Base-by-base conservation (phyloP, 2,329 filamentous ascomycete genomes). In the Aureobasidium subglaciale region DNA sequence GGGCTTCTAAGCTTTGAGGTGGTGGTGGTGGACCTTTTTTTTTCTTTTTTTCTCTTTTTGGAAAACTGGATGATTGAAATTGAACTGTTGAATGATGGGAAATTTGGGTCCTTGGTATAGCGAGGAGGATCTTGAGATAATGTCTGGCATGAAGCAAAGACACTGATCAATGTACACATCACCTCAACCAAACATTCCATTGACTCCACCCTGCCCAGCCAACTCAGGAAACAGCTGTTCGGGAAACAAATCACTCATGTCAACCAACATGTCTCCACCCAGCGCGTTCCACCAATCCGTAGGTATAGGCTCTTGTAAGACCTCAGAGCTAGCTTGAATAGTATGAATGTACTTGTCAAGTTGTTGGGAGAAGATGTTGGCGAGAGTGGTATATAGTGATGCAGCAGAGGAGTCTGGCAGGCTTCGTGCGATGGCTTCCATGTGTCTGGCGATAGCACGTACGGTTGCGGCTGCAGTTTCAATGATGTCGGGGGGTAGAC, bases 1-100 rank as follows among this genome's bases (percentile, higher is more conserved):
- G 55, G 34, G 50, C 35, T 34, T 50, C 46, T 20, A 56, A 54
- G 46, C 16, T 58, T 30, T 53, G 38, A 38, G 22, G n/a, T 16
- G n/a, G n/a, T n/a, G n/a, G n/a, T n/a, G n/a, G n/a, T n/a, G n/a
- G n/a, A n/a, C n/a, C n/a, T n/a, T n/a, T n/a, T n/a, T n/a, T n/a
- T n/a, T n/a, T n/a, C n/a, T n/a, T n/a, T n/a, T n/a, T n/a, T n/a
- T n/a, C n/a, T n/a, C n/a, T n/a, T n/a, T n/a, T n/a, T n/a, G n/a
- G n/a, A n/a, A n/a, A n/a, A n/a, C n/a, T n/a, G n/a, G n/a, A n/a
- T n/a, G n/a, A n/a, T n/a, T n/a, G n/a, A n/a, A n/a, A n/a, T n/a
- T n/a, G n/a, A n/a, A n/a, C n/a, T n/a, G n/a, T n/a, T n/a, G n/a
- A n/a, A n/a, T n/a, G n/a, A n/a, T n/a, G n/a, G n/a, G n/a, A n/a